Evolutionary conservation across 495 filamentous ascomycete genomes (phyloP).

Genomic region (Xylaria venustula): DNA sequence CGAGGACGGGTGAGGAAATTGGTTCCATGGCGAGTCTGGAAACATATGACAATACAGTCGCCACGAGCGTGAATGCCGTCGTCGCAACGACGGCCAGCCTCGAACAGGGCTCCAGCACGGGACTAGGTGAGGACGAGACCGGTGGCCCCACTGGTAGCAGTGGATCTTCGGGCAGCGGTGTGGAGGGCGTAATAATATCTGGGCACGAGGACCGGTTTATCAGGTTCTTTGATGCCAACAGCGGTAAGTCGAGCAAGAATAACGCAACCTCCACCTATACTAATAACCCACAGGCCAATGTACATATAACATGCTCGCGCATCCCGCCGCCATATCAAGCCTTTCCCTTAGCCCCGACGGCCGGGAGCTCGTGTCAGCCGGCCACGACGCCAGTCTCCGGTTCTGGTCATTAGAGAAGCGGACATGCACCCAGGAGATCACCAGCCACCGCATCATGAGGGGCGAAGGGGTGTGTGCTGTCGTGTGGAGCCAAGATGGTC

Average conservation of each 20-base stretch:
- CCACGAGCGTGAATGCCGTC: constrained; percentile 85
- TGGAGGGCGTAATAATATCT: constrained; percentile 89
- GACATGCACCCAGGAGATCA: constrained; percentile 89
- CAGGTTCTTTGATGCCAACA: constrained; percentile 96
- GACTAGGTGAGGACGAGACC: constrained; percentile 55
- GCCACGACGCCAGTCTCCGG: constrained; percentile 89
- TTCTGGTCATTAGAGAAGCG: constrained; percentile 99
- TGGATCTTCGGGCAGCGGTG: constrained; percentile 61
- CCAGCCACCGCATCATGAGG: constrained; percentile 84
- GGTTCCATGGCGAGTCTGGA: constrained; percentile 88
- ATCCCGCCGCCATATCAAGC: constrained; percentile 86
- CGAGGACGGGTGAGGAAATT: constrained; percentile 85
- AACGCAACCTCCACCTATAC: too few species aligned
- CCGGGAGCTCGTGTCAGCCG: constrained; percentile 89
- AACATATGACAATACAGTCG: constrained; percentile 83
- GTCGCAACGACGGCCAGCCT: constrained; percentile 82
- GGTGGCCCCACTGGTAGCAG: constrained; percentile 72
- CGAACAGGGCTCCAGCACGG: constrained; percentile 61
- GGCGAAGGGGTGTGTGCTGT: constrained; percentile 92
- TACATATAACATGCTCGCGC: constrained; percentile 97
- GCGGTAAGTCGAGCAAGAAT: constrained; percentile 66
- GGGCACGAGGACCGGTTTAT: constrained; percentile 96
- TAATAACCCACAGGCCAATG: constrained; percentile 76
- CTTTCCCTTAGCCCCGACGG: constrained; percentile 90
- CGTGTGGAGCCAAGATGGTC: constrained; percentile 89